Conservation (phyloP, 495 filamentous ascomycete genomes). For the Staphylotrichum longicolle region DNA sequence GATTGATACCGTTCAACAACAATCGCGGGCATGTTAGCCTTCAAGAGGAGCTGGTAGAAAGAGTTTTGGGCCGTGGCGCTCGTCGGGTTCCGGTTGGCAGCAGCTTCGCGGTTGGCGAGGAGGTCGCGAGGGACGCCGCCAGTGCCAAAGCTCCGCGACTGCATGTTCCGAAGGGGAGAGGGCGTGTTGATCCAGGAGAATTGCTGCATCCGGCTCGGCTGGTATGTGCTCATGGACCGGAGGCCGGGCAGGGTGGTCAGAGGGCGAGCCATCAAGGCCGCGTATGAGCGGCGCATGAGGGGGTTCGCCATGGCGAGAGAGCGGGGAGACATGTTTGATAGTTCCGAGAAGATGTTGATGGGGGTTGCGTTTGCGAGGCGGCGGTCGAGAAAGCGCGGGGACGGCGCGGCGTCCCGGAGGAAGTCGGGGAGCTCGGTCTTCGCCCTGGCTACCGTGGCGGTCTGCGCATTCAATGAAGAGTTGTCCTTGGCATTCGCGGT, state of each 20-base stretch:
- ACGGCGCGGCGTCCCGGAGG: slow-evolving; percentile 31
- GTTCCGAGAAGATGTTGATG: slow-evolving; percentile 29
- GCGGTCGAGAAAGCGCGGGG: slow-evolving; percentile 24
- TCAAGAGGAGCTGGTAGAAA: slow-evolving; percentile 89
- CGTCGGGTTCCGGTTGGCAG: slow-evolving; percentile 85
- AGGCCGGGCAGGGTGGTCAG: slow-evolving; percentile 23
- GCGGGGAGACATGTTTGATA: slow-evolving; percentile 33
- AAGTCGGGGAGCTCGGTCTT: slow-evolving; percentile 43
- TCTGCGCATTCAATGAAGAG: slow-evolving; percentile 6
- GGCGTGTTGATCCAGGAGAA: slow-evolving; percentile 16
- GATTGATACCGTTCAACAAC: slow-evolving; percentile 84
- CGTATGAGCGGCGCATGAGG: slow-evolving; percentile 32
- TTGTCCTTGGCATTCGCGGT: slow-evolving; percentile 13
- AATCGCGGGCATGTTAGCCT: slow-evolving; percentile 88
- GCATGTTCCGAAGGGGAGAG: slow-evolving; percentile 17
- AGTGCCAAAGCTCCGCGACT: slow-evolving; percentile 41
- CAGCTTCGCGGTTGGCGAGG: slow-evolving; percentile 64
- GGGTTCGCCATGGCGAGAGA: slow-evolving; percentile 40
- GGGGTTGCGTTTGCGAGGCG: slow-evolving; percentile 23
- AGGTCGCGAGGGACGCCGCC: slow-evolving; percentile 46
- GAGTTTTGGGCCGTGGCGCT: slow-evolving; percentile 84
- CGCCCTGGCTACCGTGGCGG: background rate
- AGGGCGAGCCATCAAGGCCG: slow-evolving; percentile 27
- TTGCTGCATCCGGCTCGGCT: slow-evolving; percentile 25
- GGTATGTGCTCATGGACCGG: slow-evolving; percentile 34